Conservation (phyloP, 148 eudicot species). For the Hydrangea macrophylla region DNA sequence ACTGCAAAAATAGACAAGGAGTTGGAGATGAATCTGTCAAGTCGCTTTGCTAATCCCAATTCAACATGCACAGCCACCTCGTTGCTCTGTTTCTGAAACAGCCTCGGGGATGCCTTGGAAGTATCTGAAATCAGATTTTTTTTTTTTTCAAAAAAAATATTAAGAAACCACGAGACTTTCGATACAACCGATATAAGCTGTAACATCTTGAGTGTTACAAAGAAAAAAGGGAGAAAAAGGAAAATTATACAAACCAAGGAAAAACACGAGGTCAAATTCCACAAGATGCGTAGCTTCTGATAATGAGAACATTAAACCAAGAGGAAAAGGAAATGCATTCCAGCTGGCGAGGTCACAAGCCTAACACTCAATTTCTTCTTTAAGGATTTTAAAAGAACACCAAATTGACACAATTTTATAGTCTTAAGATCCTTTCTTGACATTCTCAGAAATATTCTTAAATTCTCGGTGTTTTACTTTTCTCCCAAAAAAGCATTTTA, state of each 20-base stretch:
- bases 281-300: too few species aligned
- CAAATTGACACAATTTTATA: too few species aligned
- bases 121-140: constrained; percentile 25
- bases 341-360: too few species aligned
- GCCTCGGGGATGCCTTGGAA: constrained; percentile 29
- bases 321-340: too few species aligned
- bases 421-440: too few species aligned
- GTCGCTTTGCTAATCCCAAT: neutral
- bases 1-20: neutral
- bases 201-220: neutral
- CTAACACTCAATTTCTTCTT: too few species aligned
- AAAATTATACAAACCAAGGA: neutral
- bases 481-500: too few species aligned
- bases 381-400: too few species aligned
- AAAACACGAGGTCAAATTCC: too few species aligned
- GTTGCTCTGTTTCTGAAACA: constrained; percentile 23
- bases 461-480: too few species aligned
- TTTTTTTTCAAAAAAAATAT: neutral
- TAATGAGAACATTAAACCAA: too few species aligned
- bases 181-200: neutral
- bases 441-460: too few species aligned
- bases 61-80: constrained; percentile 32
- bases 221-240: neutral
- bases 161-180: neutral
- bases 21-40: constrained; percentile 4